Evolutionary conservation across 2,329 filamentous ascomycete species (phyloP), one percentile per base, ranked within the genome.

Genomic region (Ophiosphaerella korrae): DNA sequence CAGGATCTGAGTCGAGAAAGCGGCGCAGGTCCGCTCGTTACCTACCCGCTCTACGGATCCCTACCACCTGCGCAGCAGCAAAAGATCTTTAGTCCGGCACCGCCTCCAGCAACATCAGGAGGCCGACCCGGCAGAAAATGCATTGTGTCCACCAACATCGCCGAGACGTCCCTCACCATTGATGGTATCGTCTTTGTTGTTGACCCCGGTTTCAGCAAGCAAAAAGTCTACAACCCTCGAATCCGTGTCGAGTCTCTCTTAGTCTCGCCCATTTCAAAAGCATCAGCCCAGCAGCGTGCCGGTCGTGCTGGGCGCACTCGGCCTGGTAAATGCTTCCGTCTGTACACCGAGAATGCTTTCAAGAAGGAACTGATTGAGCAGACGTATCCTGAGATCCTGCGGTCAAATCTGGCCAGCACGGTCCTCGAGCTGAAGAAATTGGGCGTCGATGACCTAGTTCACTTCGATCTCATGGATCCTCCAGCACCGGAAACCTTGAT

Each of bases 181-280:
- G 94, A 99, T 70, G 94, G 94, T 72, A 99, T 99, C 58, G 94
- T 99, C 32, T 99, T 97, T 69, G 94, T 99, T 31, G 93, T 99
- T n/a, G 94, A 99, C 68, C 93, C 94, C 2, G 94, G 94, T 32
- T 99, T 99, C 80, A 96, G 92, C 78, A 99, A 99, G 79, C 94
- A 99, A 70, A 99, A 97, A 77, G 94, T 97, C 57, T 99, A 97
- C 81, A 97, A 99, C 75, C 93, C 94, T 18, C 87, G 94, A 54
- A 95, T 96, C 64, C 87, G 94, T 74, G 92, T 99, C 58, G 94
- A 99, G 77, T 97, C 94, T 1, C 83, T 99, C 7, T 82, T 99
- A n/a, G 93, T 99, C 5, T 97, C 94, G 3, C 92, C 94, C 18
- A 97, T 99, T 63, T 97, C 92, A 52, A 97, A 97, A 75, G 94